Evolutionary conservation across 106 monocot species (phyloP).

Genomic region (Dendrobium nobile): DNA sequence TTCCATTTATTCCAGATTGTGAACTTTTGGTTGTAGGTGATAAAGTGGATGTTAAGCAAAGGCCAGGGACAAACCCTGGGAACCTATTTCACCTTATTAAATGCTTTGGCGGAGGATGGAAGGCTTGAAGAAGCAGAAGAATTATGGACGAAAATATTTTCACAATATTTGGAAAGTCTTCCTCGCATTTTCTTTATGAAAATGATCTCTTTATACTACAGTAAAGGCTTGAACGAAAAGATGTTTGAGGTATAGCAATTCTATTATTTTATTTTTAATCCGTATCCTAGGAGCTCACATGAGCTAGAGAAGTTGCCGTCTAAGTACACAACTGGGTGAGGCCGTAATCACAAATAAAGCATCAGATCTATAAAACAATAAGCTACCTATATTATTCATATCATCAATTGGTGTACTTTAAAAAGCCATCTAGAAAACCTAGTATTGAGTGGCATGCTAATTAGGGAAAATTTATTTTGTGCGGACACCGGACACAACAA

Average conservation of each 20-base stretch:
- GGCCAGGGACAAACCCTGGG: conserved; percentile 99
- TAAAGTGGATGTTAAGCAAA: conserved; percentile 98
- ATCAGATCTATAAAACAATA: no score
- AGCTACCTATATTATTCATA: no score
- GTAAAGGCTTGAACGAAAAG: conserved; percentile 56
- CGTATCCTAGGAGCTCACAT: no score
- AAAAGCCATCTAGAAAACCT: no score
- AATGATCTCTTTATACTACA: conserved; percentile 81
- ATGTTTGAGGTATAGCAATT: conserved; percentile 73
- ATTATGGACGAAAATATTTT: conserved; percentile 73
- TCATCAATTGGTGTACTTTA: no score
- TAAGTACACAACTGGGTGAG: no score
- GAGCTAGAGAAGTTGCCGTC: no score
- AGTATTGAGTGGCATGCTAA: no score
- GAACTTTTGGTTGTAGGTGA: conserved; percentile 39
- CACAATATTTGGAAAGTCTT: conserved; percentile 72
- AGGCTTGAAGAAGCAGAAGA: conserved; percentile 89
- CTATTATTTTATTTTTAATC: background rate
- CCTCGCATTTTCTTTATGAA: conserved; percentile 79
- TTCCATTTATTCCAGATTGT: background rate
- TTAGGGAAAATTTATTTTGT: no score
- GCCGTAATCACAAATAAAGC: no score
- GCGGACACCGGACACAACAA: no score
- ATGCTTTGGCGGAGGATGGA: conserved; percentile 89
- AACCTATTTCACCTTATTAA: conserved; percentile 71